Evolutionary conservation across 805 yeast species (phyloP), one percentile per base, ranked within the genome.

Genomic region (Blastobotrys chiropterorum): DNA sequence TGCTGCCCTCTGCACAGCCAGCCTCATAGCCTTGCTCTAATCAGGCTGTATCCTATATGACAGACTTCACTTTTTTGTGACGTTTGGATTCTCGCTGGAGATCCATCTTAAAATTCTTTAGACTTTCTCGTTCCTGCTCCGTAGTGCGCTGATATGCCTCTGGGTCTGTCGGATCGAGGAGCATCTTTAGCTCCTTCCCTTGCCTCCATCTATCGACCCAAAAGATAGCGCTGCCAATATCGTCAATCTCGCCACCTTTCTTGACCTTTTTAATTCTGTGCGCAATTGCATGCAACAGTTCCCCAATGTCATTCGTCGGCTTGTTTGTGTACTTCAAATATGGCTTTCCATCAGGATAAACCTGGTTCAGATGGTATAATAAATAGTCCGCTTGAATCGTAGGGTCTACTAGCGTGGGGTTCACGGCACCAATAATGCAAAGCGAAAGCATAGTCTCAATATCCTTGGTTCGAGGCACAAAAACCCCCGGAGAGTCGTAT

Each of bases 401-500:
- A 0, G 96, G 95, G 63, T 90, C 97, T 14, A 89, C 77, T n/a
- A 78, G 72, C 14, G 77, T 76, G 3, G 79, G 71, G 52, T 81
- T 81, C 3, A 90, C 85, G 46, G 94, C 83, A 1, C 95, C 95
- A 38, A 85, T 81, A 16, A 90, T 68, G 0, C 86, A 75, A 39
- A 90, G 72, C 2, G 83, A 77, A 20, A 92, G 70, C 94, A 90
- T 87, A 1, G 89, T 80, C 55, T 82, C 80, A 2, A 77, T 65
- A 54, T 78, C 76, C 46, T 77, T 75, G 7, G 82, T 86, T 17
- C 81, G 79, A 0, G 99, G 98, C 11, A 89, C 67, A 52, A 88
- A 80, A 2, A 94, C 90, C 1, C 99, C 99, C 0, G 99, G 99
- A 0, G 97, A 86, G 64, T 94, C 99, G 59, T 86, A 81, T 5